phyloP scores from a whole-genome alignment of 169 alveolate species.

The Eimeria mitis region DNA sequence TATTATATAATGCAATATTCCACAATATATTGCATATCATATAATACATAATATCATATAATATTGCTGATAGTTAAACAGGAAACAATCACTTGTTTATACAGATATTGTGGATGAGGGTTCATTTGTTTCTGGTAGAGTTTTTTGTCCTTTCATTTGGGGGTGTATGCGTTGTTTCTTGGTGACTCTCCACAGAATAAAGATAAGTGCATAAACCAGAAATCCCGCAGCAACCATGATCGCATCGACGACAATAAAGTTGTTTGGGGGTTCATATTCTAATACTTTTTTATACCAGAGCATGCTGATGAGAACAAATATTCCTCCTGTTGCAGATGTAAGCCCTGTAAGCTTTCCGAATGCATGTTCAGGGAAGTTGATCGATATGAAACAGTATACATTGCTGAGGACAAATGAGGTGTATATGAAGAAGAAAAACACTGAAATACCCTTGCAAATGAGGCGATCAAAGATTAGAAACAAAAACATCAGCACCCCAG shows the following conservation, averaged over 20 bases:
- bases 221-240: constrained; percentile 71
- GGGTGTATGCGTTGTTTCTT: background rate
- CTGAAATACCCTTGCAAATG: constrained; percentile 75
- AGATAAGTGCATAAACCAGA: constrained; percentile 14
- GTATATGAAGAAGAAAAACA: constrained; percentile 60
- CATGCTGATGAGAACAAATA: constrained; percentile 67
- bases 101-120: constrained; percentile 45
- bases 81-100: background rate
- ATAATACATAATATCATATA: background rate
- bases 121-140: constrained; percentile 10
- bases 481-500: constrained; percentile 68
- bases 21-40: no score
- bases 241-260: constrained; percentile 57
- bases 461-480: constrained; percentile 59
- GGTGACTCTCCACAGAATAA: background rate
- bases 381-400: constrained; percentile 76
- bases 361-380: constrained; percentile 69
- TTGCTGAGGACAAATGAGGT: constrained; percentile 81
- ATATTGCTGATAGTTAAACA: background rate
- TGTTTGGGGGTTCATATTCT: constrained; percentile 16
- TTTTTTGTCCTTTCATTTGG: background rate
- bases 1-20: no score
- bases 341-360: constrained; percentile 82
- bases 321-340: constrained; percentile 78
- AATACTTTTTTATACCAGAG: constrained; percentile 72